Evolutionary conservation across 495 filamentous ascomycete species (phyloP).

Genomic region (Podospora conica): DNA sequence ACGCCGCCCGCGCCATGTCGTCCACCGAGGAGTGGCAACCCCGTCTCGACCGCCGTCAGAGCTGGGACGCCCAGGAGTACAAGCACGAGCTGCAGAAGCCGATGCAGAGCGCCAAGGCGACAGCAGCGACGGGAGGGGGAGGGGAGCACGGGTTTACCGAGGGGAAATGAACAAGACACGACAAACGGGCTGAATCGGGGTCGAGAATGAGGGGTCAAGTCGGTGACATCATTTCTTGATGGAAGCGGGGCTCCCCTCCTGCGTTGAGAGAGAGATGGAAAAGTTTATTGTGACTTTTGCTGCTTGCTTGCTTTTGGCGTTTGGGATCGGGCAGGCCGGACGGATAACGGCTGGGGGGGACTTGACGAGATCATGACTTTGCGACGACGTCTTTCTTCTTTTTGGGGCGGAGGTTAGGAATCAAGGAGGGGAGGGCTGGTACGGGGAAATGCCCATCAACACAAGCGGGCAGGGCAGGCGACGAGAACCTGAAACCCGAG

Average conservation of each 20-base stretch:
- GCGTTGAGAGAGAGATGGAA: background rate
- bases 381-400: background rate
- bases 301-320: background rate
- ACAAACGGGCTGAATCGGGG: background rate
- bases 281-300: background rate
- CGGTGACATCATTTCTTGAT: background rate
- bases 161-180: background rate
- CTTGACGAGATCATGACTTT: background rate
- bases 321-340: background rate
- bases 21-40: conserved; percentile 39
- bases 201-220: background rate
- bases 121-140: conserved; percentile 12
- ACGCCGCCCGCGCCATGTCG: conserved; percentile 32
- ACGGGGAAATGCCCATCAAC: too few relatives aligned
- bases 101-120: conserved; percentile 23
- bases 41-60: conserved; percentile 35
- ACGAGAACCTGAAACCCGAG: background rate
- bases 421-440: too few relatives aligned
- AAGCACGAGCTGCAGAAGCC: conserved; percentile 33
- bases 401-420: background rate
- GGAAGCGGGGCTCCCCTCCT: too few relatives aligned
- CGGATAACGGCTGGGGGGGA: background rate
- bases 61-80: conserved; percentile 43
- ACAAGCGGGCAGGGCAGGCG: too few relatives aligned
- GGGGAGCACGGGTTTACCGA: conserved; percentile 30